phyloP scores from a whole-genome alignment of 1,284 basidiomycete genomes.

The Moesziomyces sp. region DNA sequence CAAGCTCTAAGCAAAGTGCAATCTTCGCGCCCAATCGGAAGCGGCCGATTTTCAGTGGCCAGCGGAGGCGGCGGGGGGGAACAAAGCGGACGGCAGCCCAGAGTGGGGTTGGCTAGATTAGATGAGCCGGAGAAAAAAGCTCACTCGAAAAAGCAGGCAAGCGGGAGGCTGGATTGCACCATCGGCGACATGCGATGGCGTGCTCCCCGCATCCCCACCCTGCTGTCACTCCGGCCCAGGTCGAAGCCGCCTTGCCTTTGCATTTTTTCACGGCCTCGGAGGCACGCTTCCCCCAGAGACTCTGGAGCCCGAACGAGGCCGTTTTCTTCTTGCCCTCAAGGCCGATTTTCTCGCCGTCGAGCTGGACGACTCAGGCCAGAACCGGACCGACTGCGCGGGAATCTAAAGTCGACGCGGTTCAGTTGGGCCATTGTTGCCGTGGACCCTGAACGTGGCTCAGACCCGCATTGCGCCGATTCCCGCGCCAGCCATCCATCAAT shows the following conservation, averaged over 20 bases:
- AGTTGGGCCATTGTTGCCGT: too few relatives aligned
- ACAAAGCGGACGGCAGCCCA: background rate
- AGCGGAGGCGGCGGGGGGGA: background rate
- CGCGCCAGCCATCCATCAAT: too few relatives aligned
- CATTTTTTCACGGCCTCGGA: too few relatives aligned
- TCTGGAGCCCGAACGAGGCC: slow-evolving; percentile 22
- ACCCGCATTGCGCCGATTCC: too few relatives aligned
- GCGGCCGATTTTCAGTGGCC: slow-evolving; percentile 8
- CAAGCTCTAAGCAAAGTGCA: too few relatives aligned
- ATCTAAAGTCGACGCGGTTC: too few relatives aligned
- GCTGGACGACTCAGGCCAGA: too few relatives aligned
- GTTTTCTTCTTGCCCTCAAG: too few relatives aligned
- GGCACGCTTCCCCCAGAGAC: slow-evolving; percentile 8
- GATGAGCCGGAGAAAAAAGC: slow-evolving; percentile 8
- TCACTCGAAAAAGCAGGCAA: slow-evolving; percentile 18
- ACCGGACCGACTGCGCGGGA: too few relatives aligned
- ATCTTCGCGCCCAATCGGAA: slow-evolving; percentile 20
- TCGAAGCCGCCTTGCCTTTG: too few relatives aligned
- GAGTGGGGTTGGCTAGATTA: slow-evolving; percentile 12
- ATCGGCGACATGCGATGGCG: slow-evolving; percentile 21
- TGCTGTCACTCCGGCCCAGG: too few relatives aligned
- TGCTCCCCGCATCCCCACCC: slow-evolving; percentile 20
- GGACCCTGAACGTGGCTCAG: too few relatives aligned
- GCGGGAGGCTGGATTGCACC: slow-evolving; percentile 25
- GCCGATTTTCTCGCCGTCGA: slow-evolving; percentile 3